Evolutionary conservation across 805 yeast species (phyloP).

Genomic region (Yarrowia keelungensis): DNA sequence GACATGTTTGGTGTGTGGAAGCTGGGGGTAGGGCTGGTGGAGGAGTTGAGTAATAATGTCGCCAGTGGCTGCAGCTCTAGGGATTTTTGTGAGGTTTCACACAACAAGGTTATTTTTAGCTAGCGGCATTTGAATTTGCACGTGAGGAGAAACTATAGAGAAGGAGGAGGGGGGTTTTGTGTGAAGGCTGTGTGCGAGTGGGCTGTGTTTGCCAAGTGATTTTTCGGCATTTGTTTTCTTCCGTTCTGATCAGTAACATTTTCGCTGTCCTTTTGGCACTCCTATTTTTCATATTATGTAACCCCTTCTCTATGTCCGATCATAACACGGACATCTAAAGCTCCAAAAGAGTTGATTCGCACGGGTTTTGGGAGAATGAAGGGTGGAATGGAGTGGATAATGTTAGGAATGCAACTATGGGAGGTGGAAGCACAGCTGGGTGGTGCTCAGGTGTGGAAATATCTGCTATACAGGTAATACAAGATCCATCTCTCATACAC

Average conservation of each 20-base stretch:
- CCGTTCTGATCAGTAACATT: too few species aligned
- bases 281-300: too few species aligned
- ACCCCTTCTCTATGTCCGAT: background rate
- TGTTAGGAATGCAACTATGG: background rate
- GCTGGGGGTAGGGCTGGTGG: conserved; percentile 3
- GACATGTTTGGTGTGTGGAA: conserved; percentile 57
- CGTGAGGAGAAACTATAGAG: conserved; percentile 6
- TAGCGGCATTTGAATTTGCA: conserved; percentile 37
- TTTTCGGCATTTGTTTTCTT: too few species aligned
- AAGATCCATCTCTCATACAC: too few species aligned
- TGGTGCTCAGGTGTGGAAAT: too few species aligned
- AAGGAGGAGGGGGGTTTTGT: too few species aligned
- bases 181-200: too few species aligned
- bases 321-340: conserved; percentile 1
- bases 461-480: too few species aligned
- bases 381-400: background rate
- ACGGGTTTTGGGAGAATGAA: background rate
- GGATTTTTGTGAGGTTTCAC: conserved; percentile 32
- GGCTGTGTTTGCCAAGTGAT: too few species aligned
- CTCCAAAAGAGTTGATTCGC: too few species aligned
- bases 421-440: too few species aligned
- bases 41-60: conserved; percentile 19
- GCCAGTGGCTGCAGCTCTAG: conserved; percentile 15
- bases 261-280: too few species aligned
- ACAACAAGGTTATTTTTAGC: conserved; percentile 33